Conservation (phyloP, 495 filamentous ascomycete species). For the Aspergillus incahuasiensis region DNA sequence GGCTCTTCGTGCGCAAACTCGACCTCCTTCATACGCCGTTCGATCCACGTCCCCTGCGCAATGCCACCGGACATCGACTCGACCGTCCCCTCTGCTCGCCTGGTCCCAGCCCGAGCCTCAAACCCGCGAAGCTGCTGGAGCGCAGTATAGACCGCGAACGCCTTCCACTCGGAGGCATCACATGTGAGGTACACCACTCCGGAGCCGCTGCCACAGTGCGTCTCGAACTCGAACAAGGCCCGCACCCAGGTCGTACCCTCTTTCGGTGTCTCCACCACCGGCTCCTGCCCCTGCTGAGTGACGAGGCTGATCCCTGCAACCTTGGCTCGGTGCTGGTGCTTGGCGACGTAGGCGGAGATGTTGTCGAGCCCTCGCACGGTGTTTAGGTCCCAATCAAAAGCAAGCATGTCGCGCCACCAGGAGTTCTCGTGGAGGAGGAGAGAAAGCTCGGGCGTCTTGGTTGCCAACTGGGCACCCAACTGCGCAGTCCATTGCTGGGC, state of each 20-base stretch:
- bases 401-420: slow-evolving; percentile 63
- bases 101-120: slow-evolving; percentile 45
- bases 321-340: slow-evolving; percentile 28
- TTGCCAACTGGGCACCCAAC: neutral
- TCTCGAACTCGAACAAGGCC: slow-evolving; percentile 49
- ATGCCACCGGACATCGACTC: neutral
- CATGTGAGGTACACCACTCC: slow-evolving; percentile 55
- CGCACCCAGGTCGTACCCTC: slow-evolving; percentile 34
- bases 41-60: slow-evolving; percentile 54
- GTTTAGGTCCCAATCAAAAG: slow-evolving; percentile 54
- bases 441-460: slow-evolving; percentile 3
- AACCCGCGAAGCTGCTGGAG: slow-evolving; percentile 46
- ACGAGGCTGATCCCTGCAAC: slow-evolving; percentile 1
- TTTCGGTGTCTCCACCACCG: slow-evolving; percentile 37
- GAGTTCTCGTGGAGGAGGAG: slow-evolving; percentile 48
- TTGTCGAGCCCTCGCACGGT: slow-evolving; percentile 45
- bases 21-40: slow-evolving; percentile 46
- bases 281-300: slow-evolving; percentile 36
- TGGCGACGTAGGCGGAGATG: slow-evolving; percentile 45
- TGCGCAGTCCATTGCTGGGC: neutral
- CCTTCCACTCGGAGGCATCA: slow-evolving; percentile 50
- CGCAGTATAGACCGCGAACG: slow-evolving; percentile 58
- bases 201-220: slow-evolving; percentile 49
- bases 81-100: slow-evolving; percentile 34
- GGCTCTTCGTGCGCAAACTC: slow-evolving; percentile 52